Base-by-base conservation (phyloP, 352 stramenopile genomes). In the Globisporangium emineosum region DNA sequence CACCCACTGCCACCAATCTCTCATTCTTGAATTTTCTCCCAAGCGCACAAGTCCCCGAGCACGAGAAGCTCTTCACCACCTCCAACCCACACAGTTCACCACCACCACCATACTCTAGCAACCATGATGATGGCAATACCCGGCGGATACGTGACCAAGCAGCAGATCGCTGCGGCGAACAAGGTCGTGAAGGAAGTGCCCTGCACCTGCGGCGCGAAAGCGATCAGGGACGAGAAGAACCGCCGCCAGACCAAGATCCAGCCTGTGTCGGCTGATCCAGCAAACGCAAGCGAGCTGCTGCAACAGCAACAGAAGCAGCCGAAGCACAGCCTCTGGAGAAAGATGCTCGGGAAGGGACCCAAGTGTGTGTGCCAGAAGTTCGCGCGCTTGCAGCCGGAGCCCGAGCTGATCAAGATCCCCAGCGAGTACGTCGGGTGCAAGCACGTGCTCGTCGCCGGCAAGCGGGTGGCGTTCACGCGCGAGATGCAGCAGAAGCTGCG, bases 291-390 rank as follows among this genome's bases (percentile, higher is more conserved):
- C 15, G n/a, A 47, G 15, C 40, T 47, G 40, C 21, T 21, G 29
- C 21, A 30, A 12, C 17, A 21, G 3, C 54, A 50, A 17, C 54
- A 33, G 23, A 52, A 5, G 57, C 29, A 42, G 37, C 69, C 65
- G 27, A 81, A 84, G 68, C 78, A 75, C 57, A 84, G 75, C 58
- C 67, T 84, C 29, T 87, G 78, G 78, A 76, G 78, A 61, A 84
- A 84, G 60, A 55, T 87, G 23, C 55, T 87, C 27, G 75, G 78
- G 30, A 78, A 79, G 35, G 78, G 78, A 4, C 78, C 78, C 58
- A 87, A 87, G 72, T 87, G 78, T 66, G 66, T 81, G 25, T 87
- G 78, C 45, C 51, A 60, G 7, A 71, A 76, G 62, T 43, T 55
- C 60, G 57, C 57, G 52, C 17, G 4, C 19, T n/a, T 42, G 30